Percentiles rank a stretch among this genome's conserved stretches.
Conservation (phyloP, 2,329 filamentous ascomycete genomes). For the Chrysosporium queenslandicum region DNA sequence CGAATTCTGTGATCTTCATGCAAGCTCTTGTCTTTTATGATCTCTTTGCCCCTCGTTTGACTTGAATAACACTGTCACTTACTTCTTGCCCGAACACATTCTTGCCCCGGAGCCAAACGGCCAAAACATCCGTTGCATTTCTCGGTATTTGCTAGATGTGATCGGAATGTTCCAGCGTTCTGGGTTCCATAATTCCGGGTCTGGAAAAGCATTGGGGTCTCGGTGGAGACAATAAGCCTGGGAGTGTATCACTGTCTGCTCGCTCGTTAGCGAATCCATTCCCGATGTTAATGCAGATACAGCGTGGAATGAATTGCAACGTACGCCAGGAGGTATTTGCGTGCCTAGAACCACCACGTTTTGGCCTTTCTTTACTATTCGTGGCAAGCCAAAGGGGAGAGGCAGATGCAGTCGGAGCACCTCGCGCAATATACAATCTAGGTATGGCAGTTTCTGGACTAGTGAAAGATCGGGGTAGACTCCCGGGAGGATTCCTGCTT, state of each 20-base stretch:
- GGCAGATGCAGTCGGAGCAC: constrained; percentile 36
- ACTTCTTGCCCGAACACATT: constrained; percentile 24
- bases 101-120: constrained; percentile 49
- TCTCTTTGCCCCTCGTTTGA: too few species aligned
- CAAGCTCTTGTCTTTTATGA: too few species aligned
- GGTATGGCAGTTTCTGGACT: constrained; percentile 20
- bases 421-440: constrained; percentile 38
- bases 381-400: constrained; percentile 33
- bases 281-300: too few species aligned
- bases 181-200: constrained; percentile 44
- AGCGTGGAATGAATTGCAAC: constrained; percentile 2
- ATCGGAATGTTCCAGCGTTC: constrained; percentile 47
- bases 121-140: constrained; percentile 45
- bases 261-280: too few species aligned
- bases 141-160: constrained; percentile 41
- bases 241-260: constrained; percentile 16
- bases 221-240: constrained; percentile 38
- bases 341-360: constrained; percentile 15
- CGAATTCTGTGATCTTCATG: too few species aligned
- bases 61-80: constrained; percentile 1
- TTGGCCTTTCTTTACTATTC: constrained; percentile 23
- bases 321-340: constrained; percentile 16
- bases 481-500: constrained; percentile 4
- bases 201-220: constrained; percentile 43
- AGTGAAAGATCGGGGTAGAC: constrained; percentile 4